phyloP scores from a whole-genome alignment of 106 monocot genomes.

The Allium fistulosum region DNA sequence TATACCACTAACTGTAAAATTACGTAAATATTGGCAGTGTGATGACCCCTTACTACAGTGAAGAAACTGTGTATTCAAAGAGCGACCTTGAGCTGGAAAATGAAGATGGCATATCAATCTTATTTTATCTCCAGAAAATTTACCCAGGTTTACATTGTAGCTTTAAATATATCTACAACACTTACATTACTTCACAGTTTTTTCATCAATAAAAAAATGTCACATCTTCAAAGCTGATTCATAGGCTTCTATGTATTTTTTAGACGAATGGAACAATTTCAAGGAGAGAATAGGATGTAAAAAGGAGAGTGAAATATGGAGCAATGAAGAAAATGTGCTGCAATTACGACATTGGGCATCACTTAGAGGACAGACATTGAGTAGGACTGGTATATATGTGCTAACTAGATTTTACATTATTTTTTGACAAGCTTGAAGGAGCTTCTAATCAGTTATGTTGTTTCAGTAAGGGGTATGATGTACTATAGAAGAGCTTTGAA shows the following conservation, averaged over 20 bases:
- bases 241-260: background rate
- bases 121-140: conserved; percentile 97
- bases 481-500: conserved; percentile 91
- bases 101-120: conserved; percentile 97
- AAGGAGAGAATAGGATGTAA: conserved; percentile 93
- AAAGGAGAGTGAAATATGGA: conserved; percentile 82
- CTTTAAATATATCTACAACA: conserved; percentile 2
- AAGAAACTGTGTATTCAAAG: conserved; percentile 93
- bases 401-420: background rate
- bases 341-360: conserved; percentile 99
- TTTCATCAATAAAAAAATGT: no score
- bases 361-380: conserved; percentile 91
- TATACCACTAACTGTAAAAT: no score
- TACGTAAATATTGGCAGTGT: conserved; percentile 42
- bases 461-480: conserved; percentile 97
- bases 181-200: no score
- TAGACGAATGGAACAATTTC: conserved; percentile 99
- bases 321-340: conserved; percentile 90
- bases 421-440: background rate
- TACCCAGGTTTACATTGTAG: conserved; percentile 58
- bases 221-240: no score
- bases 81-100: conserved; percentile 96
- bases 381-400: conserved; percentile 64
- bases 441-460: conserved; percentile 6
- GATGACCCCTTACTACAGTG: conserved; percentile 96